These are phyloP conservation scores for Aspergillus ochraceoroseus DNA, from an alignment of 2,329 filamentous ascomycete species.

Conservation along the genomic window DNA sequence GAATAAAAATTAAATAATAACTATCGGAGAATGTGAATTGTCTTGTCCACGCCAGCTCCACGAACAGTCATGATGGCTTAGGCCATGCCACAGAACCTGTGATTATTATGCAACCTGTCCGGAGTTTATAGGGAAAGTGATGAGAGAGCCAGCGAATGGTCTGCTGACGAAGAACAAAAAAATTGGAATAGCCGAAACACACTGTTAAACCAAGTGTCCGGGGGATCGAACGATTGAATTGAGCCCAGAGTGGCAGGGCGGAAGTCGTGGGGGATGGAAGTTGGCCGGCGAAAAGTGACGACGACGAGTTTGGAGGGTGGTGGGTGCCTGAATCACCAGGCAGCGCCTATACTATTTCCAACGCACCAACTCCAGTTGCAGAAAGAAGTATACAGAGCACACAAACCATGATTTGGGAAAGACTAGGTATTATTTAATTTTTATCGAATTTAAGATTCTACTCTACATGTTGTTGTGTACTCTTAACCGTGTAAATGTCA, in stretches of 20 bases:
- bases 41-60: slow-evolving; percentile 24
- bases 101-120: slow-evolving; percentile 15
- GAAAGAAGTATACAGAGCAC: too few species aligned
- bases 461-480: too few species aligned
- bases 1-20: slow-evolving; percentile 4
- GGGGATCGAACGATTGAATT: slow-evolving; percentile 1
- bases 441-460: too few species aligned
- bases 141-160: too few species aligned
- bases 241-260: background rate
- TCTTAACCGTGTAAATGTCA: too few species aligned
- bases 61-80: slow-evolving; percentile 28
- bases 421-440: too few species aligned
- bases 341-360: too few species aligned
- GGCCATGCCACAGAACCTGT: slow-evolving; percentile 27
- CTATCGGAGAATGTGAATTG: slow-evolving; percentile 19
- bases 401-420: too few species aligned
- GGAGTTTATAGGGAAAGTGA: slow-evolving; percentile 10
- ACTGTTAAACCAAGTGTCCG: slow-evolving; percentile 1
- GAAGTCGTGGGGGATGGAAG: slow-evolving; percentile 12
- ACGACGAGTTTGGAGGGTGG: too few species aligned
- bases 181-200: slow-evolving; percentile 3
- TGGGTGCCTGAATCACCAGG: too few species aligned
- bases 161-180: background rate
- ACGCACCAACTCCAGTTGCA: too few species aligned
- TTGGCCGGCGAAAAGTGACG: slow-evolving; percentile 10